These are phyloP conservation scores for Pseudofabraea citricarpa DNA, from an alignment of 2,329 filamentous ascomycete species.

Conservation along the genomic window DNA sequence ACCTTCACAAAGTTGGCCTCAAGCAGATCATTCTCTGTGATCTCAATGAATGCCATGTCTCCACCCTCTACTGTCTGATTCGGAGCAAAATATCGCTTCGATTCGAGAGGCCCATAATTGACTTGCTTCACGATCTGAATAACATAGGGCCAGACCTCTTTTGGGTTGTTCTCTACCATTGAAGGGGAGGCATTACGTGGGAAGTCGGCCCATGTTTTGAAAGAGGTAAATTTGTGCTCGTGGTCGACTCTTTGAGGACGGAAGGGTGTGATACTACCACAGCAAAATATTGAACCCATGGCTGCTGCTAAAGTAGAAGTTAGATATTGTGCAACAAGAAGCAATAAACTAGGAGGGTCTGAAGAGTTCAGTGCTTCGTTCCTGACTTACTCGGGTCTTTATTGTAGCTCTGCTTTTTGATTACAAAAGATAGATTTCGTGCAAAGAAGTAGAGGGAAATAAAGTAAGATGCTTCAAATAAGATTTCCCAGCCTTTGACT, in stretches of 20 bases:
- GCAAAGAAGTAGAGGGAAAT: no score
- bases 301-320: not conserved
- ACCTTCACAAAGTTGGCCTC: constrained; percentile 39
- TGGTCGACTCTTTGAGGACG: not conserved
- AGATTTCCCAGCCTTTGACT: no score
- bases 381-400: not conserved
- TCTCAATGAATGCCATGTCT: constrained; percentile 26
- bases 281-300: constrained; percentile 4
- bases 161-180: not conserved
- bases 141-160: constrained; percentile 12
- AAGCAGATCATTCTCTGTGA: constrained; percentile 33
- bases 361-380: not conserved
- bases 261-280: not conserved
- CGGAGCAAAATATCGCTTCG: constrained; percentile 38
- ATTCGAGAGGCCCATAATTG: constrained; percentile 39
- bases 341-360: no score
- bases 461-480: no score
- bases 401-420: not conserved
- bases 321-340: not conserved
- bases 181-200: not conserved
- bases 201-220: not conserved
- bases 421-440: not conserved
- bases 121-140: constrained; percentile 40
- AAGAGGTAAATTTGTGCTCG: constrained; percentile 3
- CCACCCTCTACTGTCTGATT: constrained; percentile 3